Conservation (phyloP, 345 rosid genomes). For the Combretum micranthum region DNA sequence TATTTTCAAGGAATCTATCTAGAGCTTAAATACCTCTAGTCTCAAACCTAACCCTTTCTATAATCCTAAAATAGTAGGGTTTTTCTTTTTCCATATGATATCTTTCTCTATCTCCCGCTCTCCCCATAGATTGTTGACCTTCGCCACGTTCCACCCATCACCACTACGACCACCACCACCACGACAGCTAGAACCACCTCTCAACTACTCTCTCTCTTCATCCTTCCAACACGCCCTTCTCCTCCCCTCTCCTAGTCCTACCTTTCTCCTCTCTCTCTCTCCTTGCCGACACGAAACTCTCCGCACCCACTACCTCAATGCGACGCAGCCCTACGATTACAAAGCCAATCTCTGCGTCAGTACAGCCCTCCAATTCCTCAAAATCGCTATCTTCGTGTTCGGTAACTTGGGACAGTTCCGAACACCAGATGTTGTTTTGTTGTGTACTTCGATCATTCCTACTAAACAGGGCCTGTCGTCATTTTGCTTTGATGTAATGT, state of each 20-base stretch:
- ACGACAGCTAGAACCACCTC: neutral
- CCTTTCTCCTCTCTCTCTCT: slow-evolving; percentile 2
- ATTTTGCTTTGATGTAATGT: slow-evolving; percentile 21
- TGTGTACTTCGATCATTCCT: slow-evolving; percentile 64
- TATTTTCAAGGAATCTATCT: too few species aligned
- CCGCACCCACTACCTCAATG: slow-evolving; percentile 15
- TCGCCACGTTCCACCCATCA: neutral
- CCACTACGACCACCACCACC: neutral
- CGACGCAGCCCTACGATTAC: slow-evolving; percentile 23
- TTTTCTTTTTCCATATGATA: too few species aligned
- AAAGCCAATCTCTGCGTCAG: slow-evolving; percentile 15
- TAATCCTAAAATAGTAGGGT: too few species aligned
- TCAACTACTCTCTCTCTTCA: slow-evolving; percentile 3
- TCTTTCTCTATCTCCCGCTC: too few species aligned
- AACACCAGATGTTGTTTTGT: slow-evolving; percentile 53
- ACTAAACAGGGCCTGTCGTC: slow-evolving; percentile 31
- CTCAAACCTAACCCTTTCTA: too few species aligned
- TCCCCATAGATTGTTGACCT: too few species aligned
- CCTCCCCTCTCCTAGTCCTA: neutral
- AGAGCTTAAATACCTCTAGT: too few species aligned
- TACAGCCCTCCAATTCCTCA: slow-evolving; percentile 26
- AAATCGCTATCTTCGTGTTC: slow-evolving; percentile 73
- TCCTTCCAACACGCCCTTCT: neutral
- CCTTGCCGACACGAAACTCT: slow-evolving; percentile 10
- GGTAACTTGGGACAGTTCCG: slow-evolving; percentile 83